Base-by-base conservation (phyloP, 306 rosid species). In the Trifolium dubium region DNA sequence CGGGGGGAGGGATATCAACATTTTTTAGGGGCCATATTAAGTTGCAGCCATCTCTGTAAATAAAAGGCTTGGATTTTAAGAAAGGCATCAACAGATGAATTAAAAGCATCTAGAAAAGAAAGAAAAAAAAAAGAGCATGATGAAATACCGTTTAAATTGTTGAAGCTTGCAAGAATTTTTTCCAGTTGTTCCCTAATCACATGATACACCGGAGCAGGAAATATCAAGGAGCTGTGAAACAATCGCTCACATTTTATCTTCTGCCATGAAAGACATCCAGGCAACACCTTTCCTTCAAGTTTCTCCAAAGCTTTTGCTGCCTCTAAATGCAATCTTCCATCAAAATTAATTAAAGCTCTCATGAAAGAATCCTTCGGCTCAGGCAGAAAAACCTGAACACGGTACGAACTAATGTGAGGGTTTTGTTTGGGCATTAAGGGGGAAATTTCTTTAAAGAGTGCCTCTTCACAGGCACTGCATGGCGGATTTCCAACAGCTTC, bases 281-380 rank as follows among this genome's bases (percentile, higher is more conserved):
- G 86, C 82, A 94, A 81, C 28, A 81, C 92, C 75, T 86, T 88
- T 50, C 97, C 96, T 79, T 94, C 96, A 71, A 94, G 76, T 67
- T 82, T 80, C 82, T 94, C 97, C 82, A 94, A 83, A 64, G 97
- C 97, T 81, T 77, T 87, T 15, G 99, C 99, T 9, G 97, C 99
- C 83, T 94, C 99, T 75, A 89, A 82, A 77, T 94, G 99, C 58
- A 92, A 83, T 79, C 99, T 87, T 76, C 99, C 96, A 79, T 92
- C 97, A 81, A 94, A 94, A 41, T 72, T 84, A 74, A 94, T 79
- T 43, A 82, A 51, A 64, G 99, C 99, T 79, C 71, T 89, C 85
- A 86, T 84, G 86, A 73, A 89, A 62, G 47, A 6, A 82, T 82
- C 89, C 83, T 79, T 91, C 0, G 84, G 88, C 76, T 86, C 90